Base-by-base conservation (phyloP, 495 filamentous ascomycete species). In the Polyplosphaeria fusca region DNA sequence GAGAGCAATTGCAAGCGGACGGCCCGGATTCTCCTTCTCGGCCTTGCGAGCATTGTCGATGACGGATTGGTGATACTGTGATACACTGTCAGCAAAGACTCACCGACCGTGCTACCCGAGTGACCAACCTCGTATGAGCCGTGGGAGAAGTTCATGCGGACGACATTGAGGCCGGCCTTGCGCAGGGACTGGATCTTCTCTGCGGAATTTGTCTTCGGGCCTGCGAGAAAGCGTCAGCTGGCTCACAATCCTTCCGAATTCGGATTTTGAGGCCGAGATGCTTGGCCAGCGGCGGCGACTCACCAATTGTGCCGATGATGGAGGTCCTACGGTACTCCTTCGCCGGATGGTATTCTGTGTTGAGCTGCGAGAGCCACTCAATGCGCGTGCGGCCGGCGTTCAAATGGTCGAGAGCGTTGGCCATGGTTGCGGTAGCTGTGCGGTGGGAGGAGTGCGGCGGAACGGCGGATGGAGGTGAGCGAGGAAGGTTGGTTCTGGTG, bases 141-240 rank as follows among this genome's bases (percentile, higher is more conserved):
- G 73, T 98, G 93, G 61, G 92, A 96, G 73, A 97, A 98, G 83
- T 98, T 98, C 91, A 96, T 94, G 72, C 93, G 94, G 60, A 96
- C 93, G 58, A 98, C 90, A 73, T 96, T 96, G 60, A 96, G 83
- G 72, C 93, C 93, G 60, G 84, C 85, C 65, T 77, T 83, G 70
- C 91, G 88, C 64, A 98, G 86, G 71, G 84, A 77, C 73, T 96
- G 96, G 76, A 98, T 94, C 69, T 88, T 91, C 79, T 96, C 88
- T 41, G 89, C 86, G 40, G 90, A 95, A 79, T 98, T 98, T 49
- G 94, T 97, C 87, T 98, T 98, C 63, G 93, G 93, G 46, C 93
- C 39, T 42, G 18, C 5, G 19, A 20, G 18, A 9, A 18, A 7
- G 9, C 9, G 18, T 42, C 20, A 42, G 39, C 39, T 19, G 7